Conservation (phyloP, 2,329 filamentous ascomycete genomes). For the Tolypocladium sp. region DNA sequence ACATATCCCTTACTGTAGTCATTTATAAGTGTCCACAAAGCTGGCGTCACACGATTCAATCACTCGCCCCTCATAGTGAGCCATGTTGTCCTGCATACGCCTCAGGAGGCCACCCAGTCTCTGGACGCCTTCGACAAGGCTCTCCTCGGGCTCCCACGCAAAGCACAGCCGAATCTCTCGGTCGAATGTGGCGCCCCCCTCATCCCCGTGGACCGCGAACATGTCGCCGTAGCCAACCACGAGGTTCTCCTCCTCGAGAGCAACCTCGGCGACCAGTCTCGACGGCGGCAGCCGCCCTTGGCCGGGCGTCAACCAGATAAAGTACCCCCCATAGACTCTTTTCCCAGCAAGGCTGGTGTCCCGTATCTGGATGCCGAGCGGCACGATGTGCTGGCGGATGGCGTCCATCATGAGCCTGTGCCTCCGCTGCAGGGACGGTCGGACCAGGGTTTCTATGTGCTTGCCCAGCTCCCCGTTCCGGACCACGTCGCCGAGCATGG, state of each 20-base stretch:
- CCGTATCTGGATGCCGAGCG: slow-evolving; percentile 46
- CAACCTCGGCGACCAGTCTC: slow-evolving; percentile 46
- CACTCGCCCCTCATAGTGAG: slow-evolving; percentile 13
- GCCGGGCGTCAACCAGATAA: slow-evolving; percentile 68
- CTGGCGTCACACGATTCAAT: slow-evolving; percentile 6
- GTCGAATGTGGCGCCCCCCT: slow-evolving; percentile 44
- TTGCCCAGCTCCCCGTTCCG: slow-evolving; percentile 29
- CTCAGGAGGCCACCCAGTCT: slow-evolving; percentile 44
- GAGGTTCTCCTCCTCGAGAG: slow-evolving; percentile 54
- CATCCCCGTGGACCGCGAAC: slow-evolving; percentile 58
- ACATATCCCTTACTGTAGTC: not conserved
- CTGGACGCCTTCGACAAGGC: slow-evolving; percentile 57
- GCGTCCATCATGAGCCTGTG: slow-evolving; percentile 45
- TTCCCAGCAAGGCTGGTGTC: slow-evolving; percentile 28
- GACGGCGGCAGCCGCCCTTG: slow-evolving; percentile 33
- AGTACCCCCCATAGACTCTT: slow-evolving; percentile 67
- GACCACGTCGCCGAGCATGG: slow-evolving; percentile 40
- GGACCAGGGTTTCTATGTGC: slow-evolving; percentile 31
- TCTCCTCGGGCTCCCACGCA: slow-evolving; percentile 59
- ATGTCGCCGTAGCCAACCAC: slow-evolving; percentile 59
- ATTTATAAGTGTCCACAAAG: slow-evolving; percentile 16
- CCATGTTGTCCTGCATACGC: slow-evolving; percentile 19
- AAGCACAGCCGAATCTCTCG: slow-evolving; percentile 59
- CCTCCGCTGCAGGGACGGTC: slow-evolving; percentile 36
- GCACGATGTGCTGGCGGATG: slow-evolving; percentile 49